Percentiles rank a stretch among this genome's conserved stretches.
These are phyloP conservation scores for Solanum tarijense DNA, from an alignment of 257 asterid genomes.

Conservation along the genomic window DNA sequence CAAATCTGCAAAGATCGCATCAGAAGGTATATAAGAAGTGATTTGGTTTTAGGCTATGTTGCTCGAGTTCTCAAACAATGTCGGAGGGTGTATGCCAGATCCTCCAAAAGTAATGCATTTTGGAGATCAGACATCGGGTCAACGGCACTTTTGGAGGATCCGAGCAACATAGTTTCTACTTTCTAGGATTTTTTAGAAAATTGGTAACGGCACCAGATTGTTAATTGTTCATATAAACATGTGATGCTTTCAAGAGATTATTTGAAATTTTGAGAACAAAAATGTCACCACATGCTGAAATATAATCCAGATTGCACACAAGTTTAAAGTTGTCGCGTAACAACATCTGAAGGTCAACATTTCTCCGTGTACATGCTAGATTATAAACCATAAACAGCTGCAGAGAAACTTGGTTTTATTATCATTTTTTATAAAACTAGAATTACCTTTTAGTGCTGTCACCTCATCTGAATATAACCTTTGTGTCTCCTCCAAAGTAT, in stretches of 20 bases:
- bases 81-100: not conserved
- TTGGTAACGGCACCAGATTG: not conserved
- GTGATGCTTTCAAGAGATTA: not conserved
- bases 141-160: not conserved
- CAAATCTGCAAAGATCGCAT: not conserved
- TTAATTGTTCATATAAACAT: not conserved
- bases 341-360: not conserved
- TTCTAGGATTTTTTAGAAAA: not conserved
- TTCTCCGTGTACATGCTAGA: not conserved
- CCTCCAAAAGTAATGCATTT: not conserved
- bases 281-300: not conserved
- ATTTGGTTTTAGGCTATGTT: not conserved
- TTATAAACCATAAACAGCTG: not conserved
- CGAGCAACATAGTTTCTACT: not conserved
- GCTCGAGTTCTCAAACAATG: not conserved
- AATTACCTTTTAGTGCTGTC: constrained; percentile 56
- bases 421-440: not conserved
- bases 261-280: not conserved
- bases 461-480: constrained; percentile 33
- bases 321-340: not conserved
- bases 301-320: not conserved
- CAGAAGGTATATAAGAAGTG: not conserved
- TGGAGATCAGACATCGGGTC: not conserved
- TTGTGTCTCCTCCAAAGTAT: constrained; percentile 43
- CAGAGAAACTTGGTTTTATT: not conserved